A percentile compares a stretch with the other conserved stretches of the same genome.
These are phyloP conservation scores for Physcomitrium patens DNA, from an alignment of 225 moss, liverwort and hornwort genomes.

Conservation along the genomic window DNA sequence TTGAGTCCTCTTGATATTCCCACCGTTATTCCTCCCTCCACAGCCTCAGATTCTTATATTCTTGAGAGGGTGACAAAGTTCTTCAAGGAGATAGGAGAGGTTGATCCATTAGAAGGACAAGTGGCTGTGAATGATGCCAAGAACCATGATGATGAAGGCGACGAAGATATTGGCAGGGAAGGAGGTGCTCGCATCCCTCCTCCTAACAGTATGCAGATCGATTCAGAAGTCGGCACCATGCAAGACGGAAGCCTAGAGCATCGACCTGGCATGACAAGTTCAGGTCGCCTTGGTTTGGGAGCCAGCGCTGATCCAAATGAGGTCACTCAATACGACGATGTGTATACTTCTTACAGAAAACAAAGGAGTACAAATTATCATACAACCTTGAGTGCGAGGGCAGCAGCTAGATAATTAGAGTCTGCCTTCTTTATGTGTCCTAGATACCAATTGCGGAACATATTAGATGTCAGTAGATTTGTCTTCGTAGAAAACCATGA, in stretches of 20 bases:
- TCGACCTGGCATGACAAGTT: constrained; percentile 87
- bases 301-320: constrained; percentile 94
- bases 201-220: constrained; percentile 81
- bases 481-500: constrained; percentile 16
- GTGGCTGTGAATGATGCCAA: constrained; percentile 45
- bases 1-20: constrained; percentile 95
- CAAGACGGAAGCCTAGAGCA: constrained; percentile 94
- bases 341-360: constrained; percentile 96
- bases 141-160: constrained; percentile 53
- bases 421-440: not conserved
- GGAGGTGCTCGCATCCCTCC: constrained; percentile 93
- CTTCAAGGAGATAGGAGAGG: constrained; percentile 92
- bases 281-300: constrained; percentile 90
- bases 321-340: constrained; percentile 96
- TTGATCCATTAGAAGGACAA: constrained; percentile 94
- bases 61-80: constrained; percentile 89
- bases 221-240: constrained; percentile 80
- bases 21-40: constrained; percentile 83
- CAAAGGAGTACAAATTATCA: constrained; percentile 97
- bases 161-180: constrained; percentile 70
- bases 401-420: constrained; percentile 67
- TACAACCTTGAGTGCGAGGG: constrained; percentile 92
- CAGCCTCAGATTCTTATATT: constrained; percentile 78
- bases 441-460: not conserved
- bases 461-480: constrained; percentile 12